phyloP scores from a whole-genome alignment of 495 filamentous ascomycete species.

The Xylaria intraflava region DNA sequence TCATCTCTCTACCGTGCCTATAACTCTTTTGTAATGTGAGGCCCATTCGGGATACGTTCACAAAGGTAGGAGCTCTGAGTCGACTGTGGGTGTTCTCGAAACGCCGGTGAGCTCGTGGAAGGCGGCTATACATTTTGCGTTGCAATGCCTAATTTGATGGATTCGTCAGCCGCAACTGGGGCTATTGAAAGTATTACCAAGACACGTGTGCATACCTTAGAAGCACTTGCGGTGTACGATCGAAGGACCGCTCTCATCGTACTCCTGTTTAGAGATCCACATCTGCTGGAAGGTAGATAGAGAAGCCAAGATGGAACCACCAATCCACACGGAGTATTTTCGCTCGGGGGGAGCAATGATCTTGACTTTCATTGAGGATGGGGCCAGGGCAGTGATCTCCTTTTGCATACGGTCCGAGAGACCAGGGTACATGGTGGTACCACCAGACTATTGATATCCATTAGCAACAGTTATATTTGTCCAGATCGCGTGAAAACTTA shows the following conservation, averaged over 20 bases:
- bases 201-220: constrained; percentile 58
- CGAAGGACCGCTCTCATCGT: constrained; percentile 98
- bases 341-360: constrained; percentile 97
- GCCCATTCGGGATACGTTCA: constrained; percentile 41
- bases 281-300: constrained; percentile 99
- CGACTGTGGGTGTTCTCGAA: constrained; percentile 29
- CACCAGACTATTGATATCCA: constrained; percentile 66
- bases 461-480: constrained; percentile 17
- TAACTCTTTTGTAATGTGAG: constrained; percentile 47
- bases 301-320: constrained; percentile 98
- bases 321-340: constrained; percentile 99
- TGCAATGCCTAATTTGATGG: neutral
- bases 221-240: constrained; percentile 99
- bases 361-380: constrained; percentile 98
- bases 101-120: constrained; percentile 13
- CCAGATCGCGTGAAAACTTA: constrained; percentile 44
- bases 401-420: constrained; percentile 99
- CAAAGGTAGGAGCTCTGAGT: constrained; percentile 32
- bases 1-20: constrained; percentile 37
- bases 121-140: constrained; percentile 4
- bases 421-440: constrained; percentile 99
- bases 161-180: constrained; percentile 14
- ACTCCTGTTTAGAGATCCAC: constrained; percentile 99
- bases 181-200: neutral
- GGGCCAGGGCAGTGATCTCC: constrained; percentile 98